Conservation (phyloP, 2,329 filamentous ascomycete species). For the Bertia moriformis region DNA sequence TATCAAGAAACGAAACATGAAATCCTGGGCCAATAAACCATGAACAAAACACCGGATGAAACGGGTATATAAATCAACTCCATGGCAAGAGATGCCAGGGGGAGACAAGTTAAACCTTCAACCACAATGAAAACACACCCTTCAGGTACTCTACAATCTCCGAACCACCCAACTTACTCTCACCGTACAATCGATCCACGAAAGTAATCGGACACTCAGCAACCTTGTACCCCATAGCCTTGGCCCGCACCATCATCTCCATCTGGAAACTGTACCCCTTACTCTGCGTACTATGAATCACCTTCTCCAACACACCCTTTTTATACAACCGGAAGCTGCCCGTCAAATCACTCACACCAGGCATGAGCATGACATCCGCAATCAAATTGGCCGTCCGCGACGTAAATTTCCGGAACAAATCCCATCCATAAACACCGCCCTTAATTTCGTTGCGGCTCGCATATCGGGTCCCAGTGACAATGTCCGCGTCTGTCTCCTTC, state of each 20-base stretch:
- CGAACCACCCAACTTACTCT: slow-evolving; percentile 83
- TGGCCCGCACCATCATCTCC: slow-evolving; percentile 97
- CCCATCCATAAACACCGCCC: slow-evolving; percentile 90
- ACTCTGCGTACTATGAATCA: slow-evolving; percentile 79
- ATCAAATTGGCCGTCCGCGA: slow-evolving; percentile 85
- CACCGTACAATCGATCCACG: slow-evolving; percentile 87
- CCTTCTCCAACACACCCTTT: slow-evolving; percentile 73
- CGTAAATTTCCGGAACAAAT: slow-evolving; percentile 77
- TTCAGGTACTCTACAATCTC: slow-evolving; percentile 97
- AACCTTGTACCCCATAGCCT: slow-evolving; percentile 87
- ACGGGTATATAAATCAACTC: too few species aligned
- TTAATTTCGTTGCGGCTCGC: slow-evolving; percentile 39
- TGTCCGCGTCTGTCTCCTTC: slow-evolving; percentile 68
- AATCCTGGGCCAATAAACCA: too few species aligned
- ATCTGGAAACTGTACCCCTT: slow-evolving; percentile 99
- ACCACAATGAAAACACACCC: slow-evolving; percentile 64
- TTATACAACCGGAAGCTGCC: slow-evolving; percentile 93
- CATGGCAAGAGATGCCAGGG: too few species aligned
- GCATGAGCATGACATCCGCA: slow-evolving; percentile 82
- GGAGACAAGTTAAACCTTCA: slow-evolving; percentile 45
- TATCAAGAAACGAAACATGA: too few species aligned
- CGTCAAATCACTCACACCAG: slow-evolving; percentile 88
- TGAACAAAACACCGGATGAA: too few species aligned
- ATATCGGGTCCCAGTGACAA: slow-evolving; percentile 92
- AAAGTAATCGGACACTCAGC: slow-evolving; percentile 94